Percentiles rank a stretch among this genome's conserved stretches.
Evolutionary conservation across 2,329 filamentous ascomycete genomes (phyloP).

Genomic region (Aspergillus sp.): DNA sequence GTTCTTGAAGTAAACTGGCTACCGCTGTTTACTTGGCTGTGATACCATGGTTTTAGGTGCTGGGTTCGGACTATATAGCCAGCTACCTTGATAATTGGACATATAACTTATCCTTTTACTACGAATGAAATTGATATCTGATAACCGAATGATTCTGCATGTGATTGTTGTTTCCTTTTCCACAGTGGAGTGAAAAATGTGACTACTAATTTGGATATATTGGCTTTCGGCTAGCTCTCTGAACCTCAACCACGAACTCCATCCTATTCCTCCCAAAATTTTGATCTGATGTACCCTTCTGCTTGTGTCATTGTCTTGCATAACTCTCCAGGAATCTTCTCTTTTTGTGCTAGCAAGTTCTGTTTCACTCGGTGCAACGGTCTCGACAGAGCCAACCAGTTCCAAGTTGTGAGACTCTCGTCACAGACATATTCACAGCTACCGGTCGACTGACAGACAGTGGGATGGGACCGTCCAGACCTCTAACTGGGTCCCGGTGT

Average conservation of each 20-base stretch:
- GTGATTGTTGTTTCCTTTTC: not conserved
- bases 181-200: not conserved
- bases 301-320: too few species aligned
- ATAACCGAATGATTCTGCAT: not conserved
- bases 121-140: not conserved
- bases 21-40: too few species aligned
- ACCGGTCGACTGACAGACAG: not conserved
- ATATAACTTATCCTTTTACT: not conserved
- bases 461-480: too few species aligned
- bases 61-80: not conserved
- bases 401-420: not conserved
- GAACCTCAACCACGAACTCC: not conserved
- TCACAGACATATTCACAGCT: not conserved
- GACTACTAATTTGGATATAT: too few species aligned
- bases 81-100: not conserved
- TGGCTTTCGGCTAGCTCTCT: not conserved
- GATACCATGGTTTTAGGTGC: not conserved
- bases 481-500: too few species aligned
- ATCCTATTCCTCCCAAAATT: not conserved
- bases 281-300: too few species aligned
- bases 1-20: slow-evolving; percentile 47
- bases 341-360: not conserved
- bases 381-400: not conserved
- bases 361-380: not conserved
- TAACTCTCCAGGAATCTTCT: not conserved